Percentiles rank a stretch among this genome's conserved stretches.
phyloP scores from a whole-genome alignment of 1,139 yeast species.

The Meyerozyma smithsonii region DNA sequence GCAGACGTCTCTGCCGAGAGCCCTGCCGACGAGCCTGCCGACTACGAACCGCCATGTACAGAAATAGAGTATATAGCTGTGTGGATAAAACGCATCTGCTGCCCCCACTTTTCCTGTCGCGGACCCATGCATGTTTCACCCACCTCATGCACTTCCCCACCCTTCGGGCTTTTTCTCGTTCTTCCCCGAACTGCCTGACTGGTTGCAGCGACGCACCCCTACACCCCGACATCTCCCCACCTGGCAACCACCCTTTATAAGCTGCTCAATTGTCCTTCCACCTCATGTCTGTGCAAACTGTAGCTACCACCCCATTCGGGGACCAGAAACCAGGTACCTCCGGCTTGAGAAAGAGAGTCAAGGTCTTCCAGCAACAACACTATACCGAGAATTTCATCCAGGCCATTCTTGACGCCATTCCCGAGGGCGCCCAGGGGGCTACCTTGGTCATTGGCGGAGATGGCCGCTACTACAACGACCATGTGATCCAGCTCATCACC shows the following conservation, averaged over 20 bases:
- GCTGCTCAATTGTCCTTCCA: neutral
- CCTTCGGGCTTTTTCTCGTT: too few relatives aligned
- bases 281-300: constrained; percentile 20
- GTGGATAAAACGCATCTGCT: too few relatives aligned
- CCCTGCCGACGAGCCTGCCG: too few relatives aligned
- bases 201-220: constrained; percentile 22
- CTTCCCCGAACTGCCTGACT: too few relatives aligned
- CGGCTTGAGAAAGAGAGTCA: constrained; percentile 88
- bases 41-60: too few relatives aligned
- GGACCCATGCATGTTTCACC: too few relatives aligned
- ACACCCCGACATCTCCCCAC: constrained; percentile 47
- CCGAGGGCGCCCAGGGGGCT: constrained; percentile 75
- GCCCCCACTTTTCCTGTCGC: too few relatives aligned
- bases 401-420: constrained; percentile 78
- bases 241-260: constrained; percentile 48
- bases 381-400: constrained; percentile 95
- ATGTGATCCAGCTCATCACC: constrained; percentile 76
- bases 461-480: constrained; percentile 87
- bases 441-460: constrained; percentile 94
- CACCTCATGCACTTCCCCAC: too few relatives aligned
- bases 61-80: too few relatives aligned
- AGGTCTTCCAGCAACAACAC: constrained; percentile 71
- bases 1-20: too few relatives aligned
- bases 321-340: constrained; percentile 99
- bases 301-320: constrained; percentile 66